Conservation (phyloP, 352 stramenopile species). For the Achlya hypogyna region DNA sequence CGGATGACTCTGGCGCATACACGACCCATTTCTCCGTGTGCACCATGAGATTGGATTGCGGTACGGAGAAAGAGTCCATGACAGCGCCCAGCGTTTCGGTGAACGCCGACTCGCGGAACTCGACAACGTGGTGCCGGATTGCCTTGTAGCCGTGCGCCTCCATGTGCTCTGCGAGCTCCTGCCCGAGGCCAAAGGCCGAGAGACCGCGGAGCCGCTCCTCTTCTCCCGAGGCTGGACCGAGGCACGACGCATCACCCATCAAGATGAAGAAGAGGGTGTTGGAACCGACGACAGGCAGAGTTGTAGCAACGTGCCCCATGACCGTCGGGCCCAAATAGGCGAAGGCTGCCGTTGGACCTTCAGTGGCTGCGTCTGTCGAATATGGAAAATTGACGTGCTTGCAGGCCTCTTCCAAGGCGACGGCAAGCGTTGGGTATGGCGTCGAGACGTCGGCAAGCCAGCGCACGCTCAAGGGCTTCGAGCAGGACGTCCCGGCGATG, state of each 20-base stretch:
- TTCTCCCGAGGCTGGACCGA: slow-evolving; percentile 42
- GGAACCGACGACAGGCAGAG: background rate
- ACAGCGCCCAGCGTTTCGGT: slow-evolving; percentile 26
- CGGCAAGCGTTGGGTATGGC: background rate
- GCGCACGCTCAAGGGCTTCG: background rate
- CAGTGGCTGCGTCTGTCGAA: background rate
- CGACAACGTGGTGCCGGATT: slow-evolving; percentile 58
- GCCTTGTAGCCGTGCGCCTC: slow-evolving; percentile 36
- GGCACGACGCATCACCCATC: slow-evolving; percentile 57
- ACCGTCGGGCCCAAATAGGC: slow-evolving; percentile 28
- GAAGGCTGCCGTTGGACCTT: background rate
- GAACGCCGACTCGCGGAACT: slow-evolving; percentile 38
- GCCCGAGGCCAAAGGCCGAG: slow-evolving; percentile 72
- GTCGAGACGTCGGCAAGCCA: background rate
- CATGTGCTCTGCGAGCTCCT: slow-evolving; percentile 46
- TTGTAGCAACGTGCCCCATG: slow-evolving; percentile 26
- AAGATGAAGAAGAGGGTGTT: slow-evolving; percentile 35
- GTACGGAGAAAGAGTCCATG: slow-evolving; percentile 63
- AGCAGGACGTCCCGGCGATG: slow-evolving; percentile 9
- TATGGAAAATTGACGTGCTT: background rate
- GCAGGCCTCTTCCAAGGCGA: background rate
- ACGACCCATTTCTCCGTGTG: slow-evolving; percentile 79
- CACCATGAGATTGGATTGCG: slow-evolving; percentile 73
- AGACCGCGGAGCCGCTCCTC: slow-evolving; percentile 46
- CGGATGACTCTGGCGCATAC: slow-evolving; percentile 36